Conservation (phyloP, 1,284 basidiomycete species). For the Tilletia setariae region DNA sequence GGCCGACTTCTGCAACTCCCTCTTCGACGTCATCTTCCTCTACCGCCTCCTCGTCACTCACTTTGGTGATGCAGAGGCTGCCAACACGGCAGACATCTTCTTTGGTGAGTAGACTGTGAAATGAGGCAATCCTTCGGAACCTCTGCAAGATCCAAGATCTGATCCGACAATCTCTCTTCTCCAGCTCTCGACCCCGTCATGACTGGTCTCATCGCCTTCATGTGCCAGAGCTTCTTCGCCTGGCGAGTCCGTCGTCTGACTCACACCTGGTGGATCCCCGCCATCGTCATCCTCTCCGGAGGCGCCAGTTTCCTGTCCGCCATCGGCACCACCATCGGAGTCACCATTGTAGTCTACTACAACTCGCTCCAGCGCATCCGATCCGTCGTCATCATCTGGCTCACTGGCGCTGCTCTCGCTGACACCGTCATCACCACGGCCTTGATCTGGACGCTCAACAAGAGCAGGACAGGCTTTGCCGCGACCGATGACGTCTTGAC, state of each 20-base stretch:
- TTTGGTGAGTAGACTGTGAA: conserved; percentile 8
- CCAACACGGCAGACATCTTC: conserved; percentile 2
- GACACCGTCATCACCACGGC: conserved; percentile 41
- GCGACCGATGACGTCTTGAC: conserved; percentile 49
- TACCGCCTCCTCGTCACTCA: conserved; percentile 44
- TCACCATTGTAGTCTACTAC: conserved; percentile 37
- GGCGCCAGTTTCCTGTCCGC: conserved; percentile 35
- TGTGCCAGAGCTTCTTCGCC: conserved; percentile 47
- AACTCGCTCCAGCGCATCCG: conserved; percentile 44
- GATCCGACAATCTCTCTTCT: too few relatives aligned
- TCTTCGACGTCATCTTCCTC: conserved; percentile 40
- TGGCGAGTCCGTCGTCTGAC: conserved; percentile 46
- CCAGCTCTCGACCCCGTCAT: conserved; percentile 37
- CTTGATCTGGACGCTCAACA: conserved; percentile 43
- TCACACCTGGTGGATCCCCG: conserved; percentile 32
- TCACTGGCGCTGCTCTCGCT: conserved; percentile 41
- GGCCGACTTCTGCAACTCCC: conserved; percentile 37
- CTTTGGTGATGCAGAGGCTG: conserved; percentile 40
- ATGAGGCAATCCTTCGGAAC: too few relatives aligned
- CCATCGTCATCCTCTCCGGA: conserved; percentile 30
- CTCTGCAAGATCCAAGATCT: too few relatives aligned
- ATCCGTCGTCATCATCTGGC: conserved; percentile 48
- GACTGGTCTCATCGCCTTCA: conserved; percentile 43
- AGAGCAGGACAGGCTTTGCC: conserved; percentile 46
- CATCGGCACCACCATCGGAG: conserved; percentile 43